Conservation (phyloP, 2,329 filamentous ascomycete species). For the Epichloe bromicola region DNA sequence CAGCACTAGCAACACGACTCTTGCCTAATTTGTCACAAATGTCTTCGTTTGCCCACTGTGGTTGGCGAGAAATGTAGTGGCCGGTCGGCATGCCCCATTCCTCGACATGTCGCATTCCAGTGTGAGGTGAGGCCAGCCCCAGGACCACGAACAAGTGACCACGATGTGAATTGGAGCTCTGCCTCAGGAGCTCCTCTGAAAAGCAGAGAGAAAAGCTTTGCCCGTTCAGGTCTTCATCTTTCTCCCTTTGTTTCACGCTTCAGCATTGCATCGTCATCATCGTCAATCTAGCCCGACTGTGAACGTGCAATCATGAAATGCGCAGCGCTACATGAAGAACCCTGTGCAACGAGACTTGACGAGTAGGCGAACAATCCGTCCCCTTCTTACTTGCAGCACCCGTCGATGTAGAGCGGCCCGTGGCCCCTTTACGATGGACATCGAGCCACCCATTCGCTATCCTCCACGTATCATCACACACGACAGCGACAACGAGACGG, state of each 20-base stretch:
- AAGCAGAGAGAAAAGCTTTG: background rate
- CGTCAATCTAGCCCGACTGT: background rate
- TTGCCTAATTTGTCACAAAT: background rate
- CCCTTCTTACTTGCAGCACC: background rate
- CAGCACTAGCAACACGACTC: background rate
- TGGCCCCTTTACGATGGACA: constrained; percentile 6
- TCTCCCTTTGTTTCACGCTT: background rate
- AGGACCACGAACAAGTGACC: background rate
- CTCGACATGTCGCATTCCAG: constrained; percentile 4
- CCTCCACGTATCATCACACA: constrained; percentile 5
- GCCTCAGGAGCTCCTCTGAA: background rate
- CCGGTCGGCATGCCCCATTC: constrained; percentile 1
- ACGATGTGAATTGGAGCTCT: background rate
- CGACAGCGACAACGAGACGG: constrained; percentile 1
- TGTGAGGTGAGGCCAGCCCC: background rate
- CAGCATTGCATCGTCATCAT: background rate
- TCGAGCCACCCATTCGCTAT: constrained; percentile 5
- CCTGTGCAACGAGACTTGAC: background rate
- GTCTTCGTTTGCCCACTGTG: background rate
- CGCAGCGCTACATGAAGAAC: background rate
- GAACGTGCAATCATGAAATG: background rate
- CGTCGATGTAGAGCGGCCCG: background rate
- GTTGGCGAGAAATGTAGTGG: background rate
- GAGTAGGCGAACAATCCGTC: background rate
- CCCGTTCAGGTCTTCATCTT: background rate